A percentile compares a stretch with the other conserved stretches of the same genome.
Conservation (phyloP, 345 rosid species). For the Citrus hindsii region DNA sequence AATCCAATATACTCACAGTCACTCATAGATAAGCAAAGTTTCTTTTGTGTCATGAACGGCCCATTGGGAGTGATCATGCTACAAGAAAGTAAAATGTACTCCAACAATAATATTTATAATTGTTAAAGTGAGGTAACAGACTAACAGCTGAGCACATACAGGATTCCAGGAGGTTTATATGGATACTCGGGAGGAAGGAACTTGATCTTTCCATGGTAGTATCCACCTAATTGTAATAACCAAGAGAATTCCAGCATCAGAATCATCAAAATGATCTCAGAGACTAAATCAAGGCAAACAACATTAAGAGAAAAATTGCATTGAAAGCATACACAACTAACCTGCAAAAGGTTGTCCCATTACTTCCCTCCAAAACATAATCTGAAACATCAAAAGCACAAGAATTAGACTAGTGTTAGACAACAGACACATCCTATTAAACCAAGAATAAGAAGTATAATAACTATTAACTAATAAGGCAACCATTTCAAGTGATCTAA, state of each 20-base stretch:
- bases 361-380: slow-evolving; percentile 94
- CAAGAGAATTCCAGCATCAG: neutral
- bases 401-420: slow-evolving; percentile 8
- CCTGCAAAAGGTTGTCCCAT: slow-evolving; percentile 98
- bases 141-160: slow-evolving; percentile 40
- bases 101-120: neutral
- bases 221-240: slow-evolving; percentile 51
- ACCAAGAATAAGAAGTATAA: slow-evolving; percentile 4
- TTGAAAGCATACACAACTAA: slow-evolving; percentile 22
- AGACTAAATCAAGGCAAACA: slow-evolving; percentile 8
- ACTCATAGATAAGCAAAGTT: slow-evolving; percentile 97
- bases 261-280: slow-evolving; percentile 3
- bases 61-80: slow-evolving; percentile 99
- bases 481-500: no score
- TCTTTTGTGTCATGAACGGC: slow-evolving; percentile 92
- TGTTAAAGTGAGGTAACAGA: neutral
- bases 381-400: slow-evolving; percentile 44
- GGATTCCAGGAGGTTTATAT: slow-evolving; percentile 96
- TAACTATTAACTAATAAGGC: no score
- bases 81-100: slow-evolving; percentile 10
- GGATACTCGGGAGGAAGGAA: slow-evolving; percentile 98
- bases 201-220: slow-evolving; percentile 93
- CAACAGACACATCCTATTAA: neutral
- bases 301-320: slow-evolving; percentile 4
- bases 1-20: slow-evolving; percentile 63